These are phyloP conservation scores for Cerrena zonata DNA, from an alignment of 1,284 basidiomycete species.

Conservation along the genomic window DNA sequence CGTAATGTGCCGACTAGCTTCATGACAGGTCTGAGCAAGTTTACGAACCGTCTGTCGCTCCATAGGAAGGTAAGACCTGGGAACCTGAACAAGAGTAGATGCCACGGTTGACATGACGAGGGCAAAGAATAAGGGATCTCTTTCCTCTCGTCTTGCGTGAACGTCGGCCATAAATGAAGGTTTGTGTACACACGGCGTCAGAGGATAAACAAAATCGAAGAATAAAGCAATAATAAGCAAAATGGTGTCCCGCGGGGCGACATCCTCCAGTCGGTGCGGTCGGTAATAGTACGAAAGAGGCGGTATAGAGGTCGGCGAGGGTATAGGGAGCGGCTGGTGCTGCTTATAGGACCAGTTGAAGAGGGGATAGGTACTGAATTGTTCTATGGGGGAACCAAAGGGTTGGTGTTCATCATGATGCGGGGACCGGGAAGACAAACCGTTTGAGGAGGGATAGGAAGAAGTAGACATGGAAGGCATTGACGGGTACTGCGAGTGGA, in stretches of 20 bases:
- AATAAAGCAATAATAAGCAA: conserved; percentile 76
- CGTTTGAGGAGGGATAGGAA: conserved; percentile 17
- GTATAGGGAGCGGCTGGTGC: conserved; percentile 44
- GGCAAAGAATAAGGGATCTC: conserved; percentile 81
- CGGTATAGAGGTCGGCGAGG: conserved; percentile 52
- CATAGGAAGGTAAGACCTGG: conserved; percentile 76
- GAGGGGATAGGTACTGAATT: conserved; percentile 57
- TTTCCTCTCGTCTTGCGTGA: conserved; percentile 68
- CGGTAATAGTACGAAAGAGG: conserved; percentile 66
- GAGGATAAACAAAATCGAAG: conserved; percentile 83
- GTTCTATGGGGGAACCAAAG: conserved; percentile 42
- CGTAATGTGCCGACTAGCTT: conserved; percentile 74
- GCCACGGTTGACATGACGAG: conserved; percentile 81
- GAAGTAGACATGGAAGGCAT: conserved; percentile 34
- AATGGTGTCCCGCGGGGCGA: conserved; percentile 71
- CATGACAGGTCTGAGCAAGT: conserved; percentile 71
- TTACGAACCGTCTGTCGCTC: conserved; percentile 71
- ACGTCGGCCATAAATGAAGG: conserved; percentile 84
- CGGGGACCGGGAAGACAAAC: conserved; percentile 18
- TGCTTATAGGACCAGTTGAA: conserved; percentile 70
- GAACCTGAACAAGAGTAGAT: conserved; percentile 77
- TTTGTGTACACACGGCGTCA: conserved; percentile 77
- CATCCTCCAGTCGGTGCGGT: conserved; percentile 65
- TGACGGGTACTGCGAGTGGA: conserved; percentile 47
- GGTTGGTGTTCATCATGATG: conserved; percentile 38